These are phyloP conservation scores for Mycena belliarum DNA, from an alignment of 768 basidiomycete genomes.

Conservation along the genomic window DNA sequence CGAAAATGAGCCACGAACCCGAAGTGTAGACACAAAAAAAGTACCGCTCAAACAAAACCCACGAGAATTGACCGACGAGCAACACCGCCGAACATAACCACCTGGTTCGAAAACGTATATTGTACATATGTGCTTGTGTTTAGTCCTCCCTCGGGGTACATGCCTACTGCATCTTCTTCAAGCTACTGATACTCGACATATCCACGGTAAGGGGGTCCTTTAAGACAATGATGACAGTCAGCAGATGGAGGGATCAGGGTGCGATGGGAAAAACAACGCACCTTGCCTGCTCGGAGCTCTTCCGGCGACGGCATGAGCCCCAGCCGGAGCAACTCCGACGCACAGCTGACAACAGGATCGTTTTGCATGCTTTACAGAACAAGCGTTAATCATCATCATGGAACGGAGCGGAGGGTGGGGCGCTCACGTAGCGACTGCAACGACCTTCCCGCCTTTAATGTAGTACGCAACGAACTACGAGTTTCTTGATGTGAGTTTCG, in stretches of 20 bases:
- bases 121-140: slow-evolving; percentile 5
- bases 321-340: slow-evolving; percentile 75
- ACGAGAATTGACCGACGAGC: neutral
- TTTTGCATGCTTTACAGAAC: slow-evolving; percentile 71
- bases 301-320: slow-evolving; percentile 78
- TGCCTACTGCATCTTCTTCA: slow-evolving; percentile 27
- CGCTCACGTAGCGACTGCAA: slow-evolving; percentile 65
- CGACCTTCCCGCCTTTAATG: slow-evolving; percentile 58
- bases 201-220: slow-evolving; percentile 19
- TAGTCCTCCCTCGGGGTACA: neutral
- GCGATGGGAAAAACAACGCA: slow-evolving; percentile 27
- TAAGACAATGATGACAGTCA: neutral
- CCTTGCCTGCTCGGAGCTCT: slow-evolving; percentile 77
- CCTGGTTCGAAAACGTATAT: neutral
- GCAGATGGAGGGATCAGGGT: neutral
- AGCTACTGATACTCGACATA: slow-evolving; percentile 27
- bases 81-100: neutral
- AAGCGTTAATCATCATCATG: neutral
- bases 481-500: neutral
- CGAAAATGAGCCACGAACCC: neutral
- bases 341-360: slow-evolving; percentile 78
- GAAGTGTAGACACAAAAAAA: neutral
- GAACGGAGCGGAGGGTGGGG: neutral
- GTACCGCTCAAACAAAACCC: neutral
- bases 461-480: slow-evolving; percentile 80